Evolutionary conservation across 495 filamentous ascomycete genomes (phyloP).

Genomic region (Bathelium albidoporum): DNA sequence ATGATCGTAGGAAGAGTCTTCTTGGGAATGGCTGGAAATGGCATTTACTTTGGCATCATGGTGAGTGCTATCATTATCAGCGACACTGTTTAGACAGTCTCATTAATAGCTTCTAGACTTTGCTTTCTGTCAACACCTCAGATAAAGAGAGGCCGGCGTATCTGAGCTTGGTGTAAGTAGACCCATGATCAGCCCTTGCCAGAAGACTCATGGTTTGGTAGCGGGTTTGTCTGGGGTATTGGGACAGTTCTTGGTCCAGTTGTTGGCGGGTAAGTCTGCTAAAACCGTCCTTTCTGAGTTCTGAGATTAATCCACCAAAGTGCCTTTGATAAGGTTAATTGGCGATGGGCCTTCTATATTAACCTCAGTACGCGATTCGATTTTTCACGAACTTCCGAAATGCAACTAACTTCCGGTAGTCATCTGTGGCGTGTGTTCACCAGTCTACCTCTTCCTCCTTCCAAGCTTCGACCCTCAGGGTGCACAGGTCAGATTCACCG

Average conservation of each 20-base stretch:
- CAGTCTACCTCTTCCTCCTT: slow-evolving; percentile 31
- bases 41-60: slow-evolving; percentile 72
- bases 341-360: slow-evolving; percentile 82
- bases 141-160: slow-evolving; percentile 9
- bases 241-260: slow-evolving; percentile 57
- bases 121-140: slow-evolving; percentile 22
- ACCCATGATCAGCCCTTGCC: too few relatives aligned
- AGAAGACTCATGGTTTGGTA: too few relatives aligned
- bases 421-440: neutral
- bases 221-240: slow-evolving; percentile 10
- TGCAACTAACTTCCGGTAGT: neutral
- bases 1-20: slow-evolving; percentile 80
- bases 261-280: slow-evolving; percentile 13
- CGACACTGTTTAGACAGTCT: neutral
- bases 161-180: slow-evolving; percentile 12
- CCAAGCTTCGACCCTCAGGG: slow-evolving; percentile 8
- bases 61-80: slow-evolving; percentile 28
- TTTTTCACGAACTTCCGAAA: slow-evolving; percentile 45
- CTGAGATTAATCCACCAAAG: too few relatives aligned
- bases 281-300: too few relatives aligned
- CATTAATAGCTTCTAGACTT: neutral
- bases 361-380: slow-evolving; percentile 43
- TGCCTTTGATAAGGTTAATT: slow-evolving; percentile 42
- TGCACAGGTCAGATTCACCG: neutral
- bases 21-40: slow-evolving; percentile 73